Evolutionary conservation across 2,329 filamentous ascomycete genomes (phyloP), one percentile per base, ranked within the genome.

Genomic region (Aschersonia sp.): DNA sequence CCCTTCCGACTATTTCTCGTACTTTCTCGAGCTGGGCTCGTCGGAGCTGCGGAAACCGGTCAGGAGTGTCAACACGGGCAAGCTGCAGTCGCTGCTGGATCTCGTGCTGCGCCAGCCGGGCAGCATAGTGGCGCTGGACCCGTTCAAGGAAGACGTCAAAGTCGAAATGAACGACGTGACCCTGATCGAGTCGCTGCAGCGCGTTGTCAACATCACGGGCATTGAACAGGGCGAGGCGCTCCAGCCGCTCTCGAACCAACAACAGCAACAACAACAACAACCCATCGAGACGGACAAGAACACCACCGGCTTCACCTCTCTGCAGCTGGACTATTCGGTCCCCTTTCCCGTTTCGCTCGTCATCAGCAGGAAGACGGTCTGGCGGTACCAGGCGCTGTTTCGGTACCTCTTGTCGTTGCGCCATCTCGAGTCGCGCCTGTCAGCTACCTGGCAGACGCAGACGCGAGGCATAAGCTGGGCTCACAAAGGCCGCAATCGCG

Each of bases 141-240:
- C 90, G 0, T 98, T 94, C 73, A 98, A 97, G 61, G 92, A 98
- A 66, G 90, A 98, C 60, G 87, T 98, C 63, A 94, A 94, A 64
- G 87, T 98, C 29, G 83, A 89, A 58, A 96, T 97, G 85, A 96
- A 96, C 62, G 88, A 95, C 56, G 82, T 90, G 40, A 87, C 87
- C 5, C 77, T 98, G 43, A 94, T 88, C 10, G 94, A 94, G 59
- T 94, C 88, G 68, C 71, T 98, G 50, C 94, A 96, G 75, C 83
- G 90, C 47, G 90, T 98, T 46, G 90, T 98, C 53, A 96, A 89
- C 59, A 94, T 97, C 54, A 94, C 88, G 4, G 92, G 92, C 43
- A 86, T 97, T 51, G 90, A 97, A 57, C 85, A 94, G 62, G 87
- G 90, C 52, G 85, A 92, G 57, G 78, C 79, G 31, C 79, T 94